phyloP scores from a whole-genome alignment of 2,329 filamentous ascomycete species.

The Neospermospora avenae region DNA sequence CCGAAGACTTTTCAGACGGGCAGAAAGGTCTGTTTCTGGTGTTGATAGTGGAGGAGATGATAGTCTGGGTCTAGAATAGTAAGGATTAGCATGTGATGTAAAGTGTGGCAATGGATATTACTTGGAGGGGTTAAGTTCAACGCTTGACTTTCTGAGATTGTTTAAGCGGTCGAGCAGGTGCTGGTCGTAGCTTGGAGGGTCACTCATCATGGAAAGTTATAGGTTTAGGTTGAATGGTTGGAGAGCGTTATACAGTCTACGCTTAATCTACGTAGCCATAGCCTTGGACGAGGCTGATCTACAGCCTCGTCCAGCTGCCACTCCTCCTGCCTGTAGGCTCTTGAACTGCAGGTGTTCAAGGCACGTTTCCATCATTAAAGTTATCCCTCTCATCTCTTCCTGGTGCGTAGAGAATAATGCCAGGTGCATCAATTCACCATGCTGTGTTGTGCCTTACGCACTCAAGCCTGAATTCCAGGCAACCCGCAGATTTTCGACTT shows the following conservation, averaged over 20 bases:
- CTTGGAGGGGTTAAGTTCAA: constrained; percentile 29
- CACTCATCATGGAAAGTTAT: constrained; percentile 29
- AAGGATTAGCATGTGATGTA: constrained; percentile 22
- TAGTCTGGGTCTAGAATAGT: constrained; percentile 18
- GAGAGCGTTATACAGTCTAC: not conserved
- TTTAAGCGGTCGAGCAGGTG: constrained; percentile 33
- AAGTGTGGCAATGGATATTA: constrained; percentile 9
- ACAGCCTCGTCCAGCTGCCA: constrained; percentile 19
- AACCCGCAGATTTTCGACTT: not conserved
- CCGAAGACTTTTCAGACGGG: constrained; percentile 30
- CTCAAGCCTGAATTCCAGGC: too few relatives aligned
- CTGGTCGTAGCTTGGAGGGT: constrained; percentile 31
- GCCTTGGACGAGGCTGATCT: constrained; percentile 20
- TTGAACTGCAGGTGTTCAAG: not conserved
- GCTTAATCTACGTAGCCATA: not conserved
- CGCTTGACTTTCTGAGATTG: constrained; percentile 33
- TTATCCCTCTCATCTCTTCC: too few relatives aligned
- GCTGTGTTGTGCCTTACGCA: too few relatives aligned
- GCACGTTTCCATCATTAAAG: too few relatives aligned
- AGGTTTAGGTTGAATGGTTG: not conserved
- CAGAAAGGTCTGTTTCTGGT: constrained; percentile 30
- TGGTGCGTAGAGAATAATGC: too few relatives aligned
- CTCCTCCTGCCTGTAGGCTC: not conserved
- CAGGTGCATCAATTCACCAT: too few relatives aligned
- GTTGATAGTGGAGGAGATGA: constrained; percentile 15